Conservation (phyloP, 768 basidiomycete species). For the Macrolepiota albuminosa region DNA sequence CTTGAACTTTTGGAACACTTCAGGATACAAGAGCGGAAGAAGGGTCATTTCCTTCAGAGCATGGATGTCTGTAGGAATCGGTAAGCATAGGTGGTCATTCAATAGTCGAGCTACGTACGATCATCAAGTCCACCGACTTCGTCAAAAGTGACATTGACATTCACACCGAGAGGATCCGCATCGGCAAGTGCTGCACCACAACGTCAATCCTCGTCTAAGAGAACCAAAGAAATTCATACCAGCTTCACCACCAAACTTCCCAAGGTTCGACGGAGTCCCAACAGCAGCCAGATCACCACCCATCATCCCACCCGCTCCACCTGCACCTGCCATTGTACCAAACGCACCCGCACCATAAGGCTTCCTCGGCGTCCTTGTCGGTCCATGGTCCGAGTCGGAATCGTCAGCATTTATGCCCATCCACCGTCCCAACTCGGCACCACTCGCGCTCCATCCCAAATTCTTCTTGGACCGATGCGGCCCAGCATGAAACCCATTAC, state of each 20-base stretch:
- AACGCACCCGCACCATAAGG: slow-evolving; percentile 51
- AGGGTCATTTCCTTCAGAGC: slow-evolving; percentile 98
- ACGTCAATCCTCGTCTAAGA: neutral
- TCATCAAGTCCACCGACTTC: slow-evolving; percentile 95
- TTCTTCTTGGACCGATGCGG: slow-evolving; percentile 31
- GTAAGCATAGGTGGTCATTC: neutral
- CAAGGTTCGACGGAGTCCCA: slow-evolving; percentile 81
- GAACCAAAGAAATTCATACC: slow-evolving; percentile 30
- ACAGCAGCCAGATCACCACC: slow-evolving; percentile 63
- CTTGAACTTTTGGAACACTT: slow-evolving; percentile 91
- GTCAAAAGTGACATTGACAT: slow-evolving; percentile 91
- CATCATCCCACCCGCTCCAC: slow-evolving; percentile 48
- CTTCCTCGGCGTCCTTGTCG: slow-evolving; percentile 67
- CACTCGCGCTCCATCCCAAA: slow-evolving; percentile 75
- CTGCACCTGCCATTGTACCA: slow-evolving; percentile 41
- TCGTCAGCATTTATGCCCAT: slow-evolving; percentile 73
- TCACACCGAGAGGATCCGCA: slow-evolving; percentile 92
- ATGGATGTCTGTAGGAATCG: slow-evolving; percentile 68
- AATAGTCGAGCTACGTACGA: slow-evolving; percentile 45
- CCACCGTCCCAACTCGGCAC: slow-evolving; percentile 73
- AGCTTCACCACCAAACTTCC: slow-evolving; percentile 73
- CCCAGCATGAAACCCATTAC: slow-evolving; percentile 26
- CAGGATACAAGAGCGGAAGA: slow-evolving; percentile 91
- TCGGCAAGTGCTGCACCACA: slow-evolving; percentile 71
- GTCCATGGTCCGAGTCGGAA: slow-evolving; percentile 71